These are phyloP conservation scores for Psilocybe subaeruginosa DNA, from an alignment of 768 basidiomycete genomes.

Conservation along the genomic window DNA sequence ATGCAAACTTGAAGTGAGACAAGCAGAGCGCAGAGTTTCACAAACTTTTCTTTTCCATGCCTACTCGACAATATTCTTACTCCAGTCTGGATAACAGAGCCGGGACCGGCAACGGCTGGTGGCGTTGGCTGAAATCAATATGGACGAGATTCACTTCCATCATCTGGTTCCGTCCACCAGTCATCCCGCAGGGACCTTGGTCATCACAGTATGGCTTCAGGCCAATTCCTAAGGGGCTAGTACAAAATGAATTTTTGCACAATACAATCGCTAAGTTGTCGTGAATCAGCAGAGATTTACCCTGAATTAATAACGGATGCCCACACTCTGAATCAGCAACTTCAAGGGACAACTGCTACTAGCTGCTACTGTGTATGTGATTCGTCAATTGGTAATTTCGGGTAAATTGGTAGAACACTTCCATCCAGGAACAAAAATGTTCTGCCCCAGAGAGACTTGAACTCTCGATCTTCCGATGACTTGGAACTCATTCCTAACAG, in stretches of 20 bases:
- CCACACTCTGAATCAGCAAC: not conserved
- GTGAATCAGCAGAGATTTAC: not conserved
- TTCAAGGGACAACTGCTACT: too few species aligned
- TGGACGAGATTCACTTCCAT: slow-evolving; percentile 4
- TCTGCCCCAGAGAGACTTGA: slow-evolving; percentile 29
- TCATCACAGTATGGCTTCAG: slow-evolving; percentile 18
- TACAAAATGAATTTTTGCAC: not conserved
- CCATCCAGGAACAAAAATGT: not conserved
- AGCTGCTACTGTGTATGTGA: too few species aligned
- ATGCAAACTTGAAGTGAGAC: not conserved
- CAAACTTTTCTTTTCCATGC: not conserved
- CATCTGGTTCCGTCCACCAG: slow-evolving; percentile 19
- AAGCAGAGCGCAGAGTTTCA: not conserved
- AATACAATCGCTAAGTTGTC: not conserved
- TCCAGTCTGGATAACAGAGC: not conserved
- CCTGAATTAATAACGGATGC: too few species aligned
- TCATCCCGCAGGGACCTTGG: slow-evolving; percentile 21
- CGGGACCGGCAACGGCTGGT: not conserved
- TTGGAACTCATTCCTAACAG: slow-evolving; percentile 17
- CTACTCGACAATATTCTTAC: not conserved
- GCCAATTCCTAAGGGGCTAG: slow-evolving; percentile 14
- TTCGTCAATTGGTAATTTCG: not conserved
- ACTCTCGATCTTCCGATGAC: slow-evolving; percentile 29
- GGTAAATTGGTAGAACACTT: not conserved
- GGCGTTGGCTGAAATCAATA: slow-evolving; percentile 4